phyloP scores from a whole-genome alignment of 306 rosid genomes.

The Rosa lucieae region DNA sequence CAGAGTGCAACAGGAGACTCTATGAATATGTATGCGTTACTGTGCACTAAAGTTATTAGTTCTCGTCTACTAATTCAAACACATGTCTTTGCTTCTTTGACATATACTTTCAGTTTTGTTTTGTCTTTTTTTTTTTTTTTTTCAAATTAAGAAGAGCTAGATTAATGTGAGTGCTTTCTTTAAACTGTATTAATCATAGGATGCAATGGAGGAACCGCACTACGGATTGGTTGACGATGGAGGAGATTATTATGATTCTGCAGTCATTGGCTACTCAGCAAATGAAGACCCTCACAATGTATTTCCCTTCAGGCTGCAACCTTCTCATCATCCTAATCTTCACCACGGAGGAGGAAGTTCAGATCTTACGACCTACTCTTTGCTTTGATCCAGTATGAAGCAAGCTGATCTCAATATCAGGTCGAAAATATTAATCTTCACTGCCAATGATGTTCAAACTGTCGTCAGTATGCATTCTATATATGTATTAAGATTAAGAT shows the following conservation, averaged over 20 bases:
- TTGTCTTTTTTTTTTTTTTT: neutral
- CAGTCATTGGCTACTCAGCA: constrained; percentile 50
- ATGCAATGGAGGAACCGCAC: constrained; percentile 51
- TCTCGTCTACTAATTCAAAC: neutral
- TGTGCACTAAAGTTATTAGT: neutral
- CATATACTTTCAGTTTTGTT: no score
- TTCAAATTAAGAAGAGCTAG: neutral
- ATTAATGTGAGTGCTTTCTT: neutral
- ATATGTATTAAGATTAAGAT: neutral
- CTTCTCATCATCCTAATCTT: constrained; percentile 40
- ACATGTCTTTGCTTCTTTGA: neutral
- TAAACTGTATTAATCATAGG: constrained; percentile 33
- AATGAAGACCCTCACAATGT: constrained; percentile 53
- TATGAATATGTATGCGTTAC: constrained; percentile 50
- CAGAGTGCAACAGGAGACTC: neutral
- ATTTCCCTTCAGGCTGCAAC: constrained; percentile 56
- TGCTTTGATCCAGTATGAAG: constrained; percentile 47
- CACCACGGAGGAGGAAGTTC: constrained; percentile 34
- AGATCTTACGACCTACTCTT: constrained; percentile 62
- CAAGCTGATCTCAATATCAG: neutral
- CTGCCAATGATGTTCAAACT: neutral
- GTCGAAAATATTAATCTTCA: neutral
- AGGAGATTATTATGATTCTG: constrained; percentile 51
- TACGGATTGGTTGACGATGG: constrained; percentile 60
- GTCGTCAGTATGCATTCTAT: neutral